Base-by-base conservation (phyloP, 306 rosid species). In the Cicer chorassanicum region DNA sequence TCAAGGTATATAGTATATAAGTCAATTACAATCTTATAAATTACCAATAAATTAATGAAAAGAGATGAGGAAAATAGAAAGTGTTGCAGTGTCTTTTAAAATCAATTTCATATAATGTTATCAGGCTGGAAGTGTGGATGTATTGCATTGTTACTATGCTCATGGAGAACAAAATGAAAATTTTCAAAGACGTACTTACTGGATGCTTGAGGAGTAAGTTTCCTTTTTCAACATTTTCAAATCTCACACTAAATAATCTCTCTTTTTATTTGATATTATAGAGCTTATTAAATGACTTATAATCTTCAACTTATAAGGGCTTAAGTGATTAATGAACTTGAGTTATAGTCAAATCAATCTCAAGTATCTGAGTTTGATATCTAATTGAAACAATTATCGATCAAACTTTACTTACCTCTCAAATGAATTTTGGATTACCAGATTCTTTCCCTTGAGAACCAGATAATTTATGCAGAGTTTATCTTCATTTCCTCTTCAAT, bases 171-270 rank as follows among this genome's bases (percentile, higher is more conserved):
- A 87, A 54, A 79, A 90, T 41, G 92, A 90, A 86, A 82, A 73
- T 72, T 90, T 90, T 75, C 98, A 88, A 84, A 88, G 98, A 54
- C 94, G 96, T 75, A 90, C 92, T 70, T 92, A 92, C 76, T 92
- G 98, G 98, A 72, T 88, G 94, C 94, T 92, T n/a, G 92, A 90
- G 79, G 91, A 86, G 98, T 92, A 82, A 90, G 98, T 86, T 68
- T 64, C 74, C 41, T 2, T 65, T 70, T 74, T 72, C 68, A 45
- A 54, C 24, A 34, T 74, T 75, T 78, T 60, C 72, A 41, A 39
- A 41, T 49, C 67, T 45, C 51, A 19, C 48, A 43, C 7, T 34
- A 15, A 49, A 39, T 9, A 10, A n/a, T 15, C n/a, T 29, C 48
- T 14, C 5, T 40, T 61, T 67, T 7, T 15, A 16, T 60, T 42